phyloP scores from a whole-genome alignment of 169 alveolate genomes.

The Eimeria praecox region DNA sequence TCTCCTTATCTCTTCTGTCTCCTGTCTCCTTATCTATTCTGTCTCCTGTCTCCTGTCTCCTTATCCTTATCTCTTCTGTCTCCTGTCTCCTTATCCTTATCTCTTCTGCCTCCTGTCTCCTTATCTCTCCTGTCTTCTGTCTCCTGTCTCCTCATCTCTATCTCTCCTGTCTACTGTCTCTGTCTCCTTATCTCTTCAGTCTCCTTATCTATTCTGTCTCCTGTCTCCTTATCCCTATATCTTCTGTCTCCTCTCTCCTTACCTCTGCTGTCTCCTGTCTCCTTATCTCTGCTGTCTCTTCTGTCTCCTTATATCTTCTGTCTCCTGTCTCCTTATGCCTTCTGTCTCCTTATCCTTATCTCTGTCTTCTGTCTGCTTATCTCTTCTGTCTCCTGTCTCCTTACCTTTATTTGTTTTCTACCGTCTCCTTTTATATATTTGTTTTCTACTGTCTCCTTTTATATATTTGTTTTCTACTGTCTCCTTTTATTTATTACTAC shows the following conservation, averaged over 20 bases:
- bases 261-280: no score
- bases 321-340: conserved; percentile 11
- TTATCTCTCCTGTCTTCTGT: no score
- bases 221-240: background rate
- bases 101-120: background rate
- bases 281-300: no score
- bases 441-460: no score
- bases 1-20: background rate
- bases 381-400: background rate
- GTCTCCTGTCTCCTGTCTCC: background rate
- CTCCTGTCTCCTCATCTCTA: no score
- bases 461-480: background rate
- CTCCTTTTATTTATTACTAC: background rate
- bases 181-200: background rate
- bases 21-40: background rate
- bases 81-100: background rate
- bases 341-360: no score
- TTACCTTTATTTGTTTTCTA: background rate
- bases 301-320: background rate
- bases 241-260: no score
- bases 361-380: background rate
- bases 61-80: background rate
- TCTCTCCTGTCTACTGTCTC: background rate
- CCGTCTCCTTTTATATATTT: no score
- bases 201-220: background rate